These are phyloP conservation scores for Gamsiella multidivaricata DNA, from an alignment of 192 early-diverging fungal genomes.

Conservation along the genomic window DNA sequence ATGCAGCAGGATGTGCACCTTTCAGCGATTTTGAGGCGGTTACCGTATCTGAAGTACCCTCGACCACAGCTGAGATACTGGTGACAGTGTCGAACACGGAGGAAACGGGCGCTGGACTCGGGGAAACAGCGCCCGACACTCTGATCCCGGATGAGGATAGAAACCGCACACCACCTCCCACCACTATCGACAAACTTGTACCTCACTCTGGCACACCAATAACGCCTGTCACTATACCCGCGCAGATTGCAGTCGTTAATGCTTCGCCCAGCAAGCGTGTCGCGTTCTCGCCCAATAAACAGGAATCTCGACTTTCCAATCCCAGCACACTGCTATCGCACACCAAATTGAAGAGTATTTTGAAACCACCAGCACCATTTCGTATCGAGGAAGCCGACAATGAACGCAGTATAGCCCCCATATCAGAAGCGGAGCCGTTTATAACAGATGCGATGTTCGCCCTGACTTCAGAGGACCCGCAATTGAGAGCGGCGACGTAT, in stretches of 20 bases:
- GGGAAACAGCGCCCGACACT: too few relatives aligned
- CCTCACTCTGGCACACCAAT: not conserved
- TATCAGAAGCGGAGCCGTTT: not conserved
- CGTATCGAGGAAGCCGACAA: not conserved
- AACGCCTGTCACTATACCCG: constrained; percentile 15
- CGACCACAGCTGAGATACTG: too few relatives aligned
- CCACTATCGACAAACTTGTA: too few relatives aligned
- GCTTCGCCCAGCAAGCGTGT: constrained; percentile 39
- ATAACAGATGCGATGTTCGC: constrained; percentile 1
- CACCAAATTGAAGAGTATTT: constrained; percentile 20
- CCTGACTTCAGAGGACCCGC: constrained; percentile 9
- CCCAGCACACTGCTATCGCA: not conserved
- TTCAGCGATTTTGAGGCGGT: too few relatives aligned
- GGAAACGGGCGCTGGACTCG: too few relatives aligned
- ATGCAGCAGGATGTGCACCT: too few relatives aligned
- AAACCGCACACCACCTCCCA: too few relatives aligned
- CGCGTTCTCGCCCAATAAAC: constrained; percentile 36
- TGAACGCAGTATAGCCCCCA: too few relatives aligned
- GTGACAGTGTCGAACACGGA: too few relatives aligned
- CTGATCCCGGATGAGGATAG: too few relatives aligned
- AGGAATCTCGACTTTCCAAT: constrained; percentile 14
- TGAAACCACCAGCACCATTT: constrained; percentile 15
- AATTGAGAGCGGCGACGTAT: constrained; percentile 3
- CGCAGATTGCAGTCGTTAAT: constrained; percentile 26
- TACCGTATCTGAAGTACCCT: too few relatives aligned